These are phyloP conservation scores for Hemisphaericaspora xylofermentans DNA, from an alignment of 1,139 yeast genomes.

Conservation along the genomic window DNA sequence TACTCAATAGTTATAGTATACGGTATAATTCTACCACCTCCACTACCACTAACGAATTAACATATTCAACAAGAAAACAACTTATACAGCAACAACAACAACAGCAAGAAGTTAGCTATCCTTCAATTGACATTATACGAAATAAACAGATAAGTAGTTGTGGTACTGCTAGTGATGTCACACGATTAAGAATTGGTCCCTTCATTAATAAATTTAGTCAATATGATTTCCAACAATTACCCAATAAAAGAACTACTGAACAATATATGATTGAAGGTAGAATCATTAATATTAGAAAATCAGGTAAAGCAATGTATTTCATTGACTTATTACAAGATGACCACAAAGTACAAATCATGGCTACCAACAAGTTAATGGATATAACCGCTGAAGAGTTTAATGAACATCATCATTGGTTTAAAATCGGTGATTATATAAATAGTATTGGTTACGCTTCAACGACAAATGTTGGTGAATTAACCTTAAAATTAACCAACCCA, in stretches of 20 bases:
- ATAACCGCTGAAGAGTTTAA: constrained; percentile 44
- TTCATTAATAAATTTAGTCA: constrained; percentile 21
- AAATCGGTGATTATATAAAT: constrained; percentile 70
- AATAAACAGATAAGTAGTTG: neutral
- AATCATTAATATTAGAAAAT: constrained; percentile 52
- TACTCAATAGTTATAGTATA: too few relatives aligned
- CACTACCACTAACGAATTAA: too few relatives aligned
- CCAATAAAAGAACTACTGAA: constrained; percentile 16
- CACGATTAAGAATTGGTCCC: constrained; percentile 16
- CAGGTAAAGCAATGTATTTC: constrained; percentile 68
- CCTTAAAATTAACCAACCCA: constrained; percentile 57
- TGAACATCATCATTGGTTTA: constrained; percentile 43
- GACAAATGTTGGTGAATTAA: constrained; percentile 76
- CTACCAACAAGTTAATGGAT: constrained; percentile 50
- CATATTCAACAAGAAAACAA: neutral
- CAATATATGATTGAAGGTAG: constrained; percentile 51
- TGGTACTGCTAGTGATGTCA: too few relatives aligned
- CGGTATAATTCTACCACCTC: too few relatives aligned
- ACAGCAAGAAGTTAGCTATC: constrained; percentile 15
- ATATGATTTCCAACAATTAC: constrained; percentile 19
- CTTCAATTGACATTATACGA: constrained; percentile 18
- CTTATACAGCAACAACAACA: constrained; percentile 9
- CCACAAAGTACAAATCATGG: constrained; percentile 56
- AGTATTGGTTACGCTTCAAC: constrained; percentile 69
- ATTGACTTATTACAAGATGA: constrained; percentile 65